These are phyloP conservation scores for Suillus luteus DNA, from an alignment of 768 basidiomycete genomes.

Conservation along the genomic window DNA sequence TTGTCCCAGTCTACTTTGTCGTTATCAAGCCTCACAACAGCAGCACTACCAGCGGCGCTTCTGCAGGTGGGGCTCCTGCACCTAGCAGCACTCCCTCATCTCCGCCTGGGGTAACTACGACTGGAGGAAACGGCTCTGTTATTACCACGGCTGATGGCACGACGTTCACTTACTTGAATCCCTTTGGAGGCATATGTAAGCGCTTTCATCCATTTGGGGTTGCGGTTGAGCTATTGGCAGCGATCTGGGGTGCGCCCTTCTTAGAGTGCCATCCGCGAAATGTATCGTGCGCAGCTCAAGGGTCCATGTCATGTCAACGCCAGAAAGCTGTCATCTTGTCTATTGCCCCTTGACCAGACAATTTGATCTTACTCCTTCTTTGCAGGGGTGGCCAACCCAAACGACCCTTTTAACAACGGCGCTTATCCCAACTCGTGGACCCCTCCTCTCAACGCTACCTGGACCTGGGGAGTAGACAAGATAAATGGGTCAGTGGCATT, in stretches of 20 bases:
- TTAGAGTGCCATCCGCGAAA: neutral
- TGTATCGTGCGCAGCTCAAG: neutral
- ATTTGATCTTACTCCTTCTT: conserved; percentile 8
- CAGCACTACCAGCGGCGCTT: conserved; percentile 10
- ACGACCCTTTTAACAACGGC: conserved; percentile 73
- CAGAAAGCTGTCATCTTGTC: conserved; percentile 4
- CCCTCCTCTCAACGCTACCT: conserved; percentile 73
- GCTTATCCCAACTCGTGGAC: conserved; percentile 81
- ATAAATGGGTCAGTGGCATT: conserved; percentile 52
- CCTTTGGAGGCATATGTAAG: conserved; percentile 76
- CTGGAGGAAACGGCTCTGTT: conserved; percentile 71
- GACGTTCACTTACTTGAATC: conserved; percentile 75
- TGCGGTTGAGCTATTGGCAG: neutral
- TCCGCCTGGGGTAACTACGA: conserved; percentile 19
- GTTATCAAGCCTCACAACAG: conserved; percentile 24
- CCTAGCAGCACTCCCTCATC: conserved; percentile 15
- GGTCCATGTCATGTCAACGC: neutral
- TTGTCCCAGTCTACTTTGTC: conserved; percentile 43
- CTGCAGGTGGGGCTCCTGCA: conserved; percentile 6
- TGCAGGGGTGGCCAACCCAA: conserved; percentile 65
- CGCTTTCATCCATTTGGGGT: conserved; percentile 12
- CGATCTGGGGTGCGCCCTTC: neutral
- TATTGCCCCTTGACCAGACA: neutral
- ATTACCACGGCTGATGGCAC: conserved; percentile 67
- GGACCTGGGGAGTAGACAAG: conserved; percentile 67